A percentile compares a stretch with the other conserved stretches of the same genome.
These are phyloP conservation scores for Prunus campanulata DNA, from an alignment of 306 rosid species.

Conservation along the genomic window DNA sequence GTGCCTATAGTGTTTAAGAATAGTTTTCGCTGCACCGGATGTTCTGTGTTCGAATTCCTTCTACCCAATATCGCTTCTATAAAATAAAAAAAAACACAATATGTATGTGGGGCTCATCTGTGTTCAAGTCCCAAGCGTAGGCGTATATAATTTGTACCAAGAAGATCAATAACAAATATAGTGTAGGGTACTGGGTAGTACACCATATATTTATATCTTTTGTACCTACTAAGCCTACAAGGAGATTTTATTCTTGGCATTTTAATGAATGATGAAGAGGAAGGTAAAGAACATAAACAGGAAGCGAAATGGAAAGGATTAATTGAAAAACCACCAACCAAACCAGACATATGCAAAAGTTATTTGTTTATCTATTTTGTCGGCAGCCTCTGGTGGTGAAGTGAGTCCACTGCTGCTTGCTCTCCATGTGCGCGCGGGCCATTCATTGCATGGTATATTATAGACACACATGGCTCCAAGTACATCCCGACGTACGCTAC, in stretches of 20 bases:
- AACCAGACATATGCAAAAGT: background rate
- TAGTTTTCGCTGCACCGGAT: too few species aligned
- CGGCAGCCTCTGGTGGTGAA: background rate
- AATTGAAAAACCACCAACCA: background rate
- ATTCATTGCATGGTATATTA: conserved; percentile 12
- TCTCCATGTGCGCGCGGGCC: conserved; percentile 7
- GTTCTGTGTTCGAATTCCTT: too few species aligned
- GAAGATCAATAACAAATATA: background rate
- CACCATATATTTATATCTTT: too few species aligned
- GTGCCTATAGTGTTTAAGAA: too few species aligned
- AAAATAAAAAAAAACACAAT: too few species aligned
- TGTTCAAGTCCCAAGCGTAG: too few species aligned
- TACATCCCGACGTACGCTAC: background rate
- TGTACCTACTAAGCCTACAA: background rate
- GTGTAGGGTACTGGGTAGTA: background rate
- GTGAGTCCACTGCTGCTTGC: background rate
- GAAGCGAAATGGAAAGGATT: background rate
- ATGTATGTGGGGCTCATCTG: too few species aligned
- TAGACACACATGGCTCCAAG: background rate
- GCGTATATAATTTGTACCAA: background rate
- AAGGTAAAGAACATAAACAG: background rate
- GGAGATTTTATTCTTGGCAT: conserved; percentile 10
- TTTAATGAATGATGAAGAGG: conserved; percentile 6
- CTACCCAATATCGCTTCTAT: too few species aligned
- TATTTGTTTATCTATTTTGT: background rate